These are phyloP conservation scores for Hirsutella minnesotensis DNA, from an alignment of 2,329 filamentous ascomycete species.

Conservation along the genomic window DNA sequence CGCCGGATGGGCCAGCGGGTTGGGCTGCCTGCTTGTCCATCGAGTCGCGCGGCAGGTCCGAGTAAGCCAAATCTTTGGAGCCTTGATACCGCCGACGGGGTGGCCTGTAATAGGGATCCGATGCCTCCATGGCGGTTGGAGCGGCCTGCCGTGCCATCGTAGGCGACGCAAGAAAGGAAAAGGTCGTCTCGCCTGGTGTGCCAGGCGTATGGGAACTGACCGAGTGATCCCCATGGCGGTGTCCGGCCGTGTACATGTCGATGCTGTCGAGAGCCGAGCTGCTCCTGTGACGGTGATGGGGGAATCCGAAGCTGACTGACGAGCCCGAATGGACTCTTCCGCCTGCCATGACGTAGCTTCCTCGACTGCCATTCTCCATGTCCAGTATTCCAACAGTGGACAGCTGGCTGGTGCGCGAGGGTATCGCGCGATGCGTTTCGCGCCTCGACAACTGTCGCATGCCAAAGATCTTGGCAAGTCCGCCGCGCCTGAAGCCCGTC, in stretches of 20 bases:
- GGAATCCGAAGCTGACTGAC: slow-evolving; percentile 42
- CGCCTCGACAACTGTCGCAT: slow-evolving; percentile 79
- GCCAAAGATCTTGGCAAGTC: slow-evolving; percentile 80
- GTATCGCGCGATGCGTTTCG: slow-evolving; percentile 47
- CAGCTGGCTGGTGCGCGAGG: slow-evolving; percentile 66
- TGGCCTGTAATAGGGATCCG: slow-evolving; percentile 81
- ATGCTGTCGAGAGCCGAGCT: slow-evolving; percentile 43
- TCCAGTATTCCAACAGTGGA: slow-evolving; percentile 75
- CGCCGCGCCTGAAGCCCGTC: slow-evolving; percentile 62
- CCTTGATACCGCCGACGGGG: slow-evolving; percentile 61
- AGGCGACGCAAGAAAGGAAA: slow-evolving; percentile 57
- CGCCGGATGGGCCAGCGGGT: slow-evolving; percentile 16
- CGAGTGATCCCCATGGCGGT: slow-evolving; percentile 42
- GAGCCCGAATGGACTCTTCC: slow-evolving; percentile 50
- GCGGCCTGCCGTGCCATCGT: slow-evolving; percentile 33
- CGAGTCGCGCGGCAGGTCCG: slow-evolving; percentile 18
- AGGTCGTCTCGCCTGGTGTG: slow-evolving; percentile 60
- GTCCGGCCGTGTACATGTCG: slow-evolving; percentile 30
- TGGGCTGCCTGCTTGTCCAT: slow-evolving; percentile 28
- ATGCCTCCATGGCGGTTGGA: slow-evolving; percentile 36
- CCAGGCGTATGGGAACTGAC: slow-evolving; percentile 55
- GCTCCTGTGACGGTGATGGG: slow-evolving; percentile 33
- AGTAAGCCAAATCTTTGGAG: slow-evolving; percentile 24
- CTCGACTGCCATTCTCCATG: slow-evolving; percentile 53
- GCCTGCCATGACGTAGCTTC: slow-evolving; percentile 39